Evolutionary conservation across 345 rosid genomes (phyloP).

Genomic region (Hevea brasiliensis): DNA sequence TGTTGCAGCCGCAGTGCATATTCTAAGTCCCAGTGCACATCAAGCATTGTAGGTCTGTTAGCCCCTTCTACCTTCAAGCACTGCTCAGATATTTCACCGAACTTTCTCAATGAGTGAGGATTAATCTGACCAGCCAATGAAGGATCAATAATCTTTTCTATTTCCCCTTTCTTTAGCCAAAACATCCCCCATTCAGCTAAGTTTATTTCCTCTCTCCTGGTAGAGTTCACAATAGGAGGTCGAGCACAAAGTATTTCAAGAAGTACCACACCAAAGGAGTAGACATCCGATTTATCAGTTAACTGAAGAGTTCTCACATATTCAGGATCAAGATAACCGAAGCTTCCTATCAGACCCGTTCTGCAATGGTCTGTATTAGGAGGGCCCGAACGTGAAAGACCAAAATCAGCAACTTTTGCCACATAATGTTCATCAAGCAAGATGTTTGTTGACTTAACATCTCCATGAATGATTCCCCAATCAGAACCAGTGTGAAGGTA

Average conservation of each 20-base stretch:
- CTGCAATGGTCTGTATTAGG: not conserved
- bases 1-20: conserved; percentile 6
- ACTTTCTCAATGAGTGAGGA: not conserved
- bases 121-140: conserved; percentile 1
- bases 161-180: not conserved
- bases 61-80: conserved; percentile 2
- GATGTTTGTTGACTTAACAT: conserved; percentile 6
- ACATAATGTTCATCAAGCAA: conserved; percentile 5
- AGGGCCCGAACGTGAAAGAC: not conserved
- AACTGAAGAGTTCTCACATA: not conserved
- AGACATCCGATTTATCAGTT: not conserved
- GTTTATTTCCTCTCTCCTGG: not conserved
- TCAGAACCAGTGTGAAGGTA: conserved; percentile 1
- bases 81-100: not conserved
- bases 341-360: not conserved
- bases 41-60: conserved; percentile 6
- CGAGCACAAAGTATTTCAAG: conserved; percentile 1
- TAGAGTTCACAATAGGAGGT: not conserved
- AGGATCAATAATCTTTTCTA: not conserved
- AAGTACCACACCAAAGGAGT: not conserved
- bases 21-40: not conserved
- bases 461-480: conserved; percentile 3
- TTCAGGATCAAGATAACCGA: conserved; percentile 6
- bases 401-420: not conserved
- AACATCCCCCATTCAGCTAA: not conserved